These are phyloP conservation scores for Huntiella bhutanensis DNA, from an alignment of 2,329 filamentous ascomycete genomes.

Conservation along the genomic window DNA sequence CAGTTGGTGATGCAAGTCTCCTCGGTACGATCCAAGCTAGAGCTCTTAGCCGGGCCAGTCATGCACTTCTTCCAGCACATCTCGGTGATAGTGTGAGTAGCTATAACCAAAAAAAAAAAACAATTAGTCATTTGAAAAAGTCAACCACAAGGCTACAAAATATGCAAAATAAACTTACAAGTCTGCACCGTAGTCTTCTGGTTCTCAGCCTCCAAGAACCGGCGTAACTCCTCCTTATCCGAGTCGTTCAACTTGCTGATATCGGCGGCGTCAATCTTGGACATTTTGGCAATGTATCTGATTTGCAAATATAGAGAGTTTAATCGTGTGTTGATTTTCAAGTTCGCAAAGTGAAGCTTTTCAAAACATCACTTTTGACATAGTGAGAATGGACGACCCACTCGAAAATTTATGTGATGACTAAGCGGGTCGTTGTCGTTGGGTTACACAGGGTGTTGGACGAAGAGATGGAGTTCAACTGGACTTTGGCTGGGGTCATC, in stretches of 20 bases:
- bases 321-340: neutral
- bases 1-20: conserved; percentile 79
- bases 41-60: conserved; percentile 49
- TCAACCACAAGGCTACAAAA: neutral
- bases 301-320: too few species aligned
- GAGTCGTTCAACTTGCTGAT: conserved; percentile 56
- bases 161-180: conserved; percentile 27
- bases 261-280: conserved; percentile 34
- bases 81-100: conserved; percentile 40
- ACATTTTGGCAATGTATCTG: neutral
- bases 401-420: neutral
- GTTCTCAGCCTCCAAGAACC: conserved; percentile 66
- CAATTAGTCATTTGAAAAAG: neutral
- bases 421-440: neutral
- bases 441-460: neutral
- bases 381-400: neutral
- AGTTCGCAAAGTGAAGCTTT: neutral
- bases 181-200: conserved; percentile 55
- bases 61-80: conserved; percentile 94
- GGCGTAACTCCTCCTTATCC: conserved; percentile 74
- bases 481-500: too few species aligned
- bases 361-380: neutral
- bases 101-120: conserved; percentile 17
- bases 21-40: conserved; percentile 57
- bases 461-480: neutral